Conservation (phyloP, 2,329 filamentous ascomycete genomes). For the Metarhizium guizhouense region DNA sequence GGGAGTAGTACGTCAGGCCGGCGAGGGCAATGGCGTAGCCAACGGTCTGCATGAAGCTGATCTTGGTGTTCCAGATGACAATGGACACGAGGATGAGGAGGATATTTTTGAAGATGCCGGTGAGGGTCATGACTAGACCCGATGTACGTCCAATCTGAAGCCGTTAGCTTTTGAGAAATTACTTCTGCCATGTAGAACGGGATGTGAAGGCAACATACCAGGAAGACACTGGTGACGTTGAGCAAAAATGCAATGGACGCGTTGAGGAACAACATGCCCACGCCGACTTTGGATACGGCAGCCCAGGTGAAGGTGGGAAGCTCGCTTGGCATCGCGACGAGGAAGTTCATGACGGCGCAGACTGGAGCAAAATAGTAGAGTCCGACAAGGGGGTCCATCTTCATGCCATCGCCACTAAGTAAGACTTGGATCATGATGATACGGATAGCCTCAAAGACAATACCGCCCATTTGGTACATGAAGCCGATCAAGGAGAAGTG, state of each 20-base stretch:
- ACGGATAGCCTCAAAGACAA: constrained; percentile 71
- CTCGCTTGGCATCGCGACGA: constrained; percentile 63
- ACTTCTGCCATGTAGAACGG: not conserved
- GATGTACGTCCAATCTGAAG: constrained; percentile 78
- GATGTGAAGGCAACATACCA: constrained; percentile 50
- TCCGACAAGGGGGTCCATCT: constrained; percentile 83
- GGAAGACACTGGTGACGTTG: constrained; percentile 77
- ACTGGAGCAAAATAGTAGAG: constrained; percentile 86
- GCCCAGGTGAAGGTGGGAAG: constrained; percentile 54
- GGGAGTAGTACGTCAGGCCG: constrained; percentile 41
- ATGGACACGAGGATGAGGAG: constrained; percentile 70
- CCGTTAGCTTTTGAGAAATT: constrained; percentile 6
- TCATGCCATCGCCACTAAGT: constrained; percentile 64
- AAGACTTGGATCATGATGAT: constrained; percentile 81
- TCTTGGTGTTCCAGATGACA: constrained; percentile 66
- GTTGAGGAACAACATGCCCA: constrained; percentile 59
- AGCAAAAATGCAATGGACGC: constrained; percentile 71
- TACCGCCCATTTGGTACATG: constrained; percentile 63
- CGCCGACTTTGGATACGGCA: constrained; percentile 57
- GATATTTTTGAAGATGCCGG: constrained; percentile 81
- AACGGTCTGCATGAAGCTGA: constrained; percentile 62
- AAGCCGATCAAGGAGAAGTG: constrained; percentile 59
- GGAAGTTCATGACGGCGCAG: constrained; percentile 71
- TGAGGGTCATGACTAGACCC: constrained; percentile 75
- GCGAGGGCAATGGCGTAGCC: constrained; percentile 64